phyloP scores from a whole-genome alignment of 176 grass and related monocot genomes.

The Sorghum bicolor region DNA sequence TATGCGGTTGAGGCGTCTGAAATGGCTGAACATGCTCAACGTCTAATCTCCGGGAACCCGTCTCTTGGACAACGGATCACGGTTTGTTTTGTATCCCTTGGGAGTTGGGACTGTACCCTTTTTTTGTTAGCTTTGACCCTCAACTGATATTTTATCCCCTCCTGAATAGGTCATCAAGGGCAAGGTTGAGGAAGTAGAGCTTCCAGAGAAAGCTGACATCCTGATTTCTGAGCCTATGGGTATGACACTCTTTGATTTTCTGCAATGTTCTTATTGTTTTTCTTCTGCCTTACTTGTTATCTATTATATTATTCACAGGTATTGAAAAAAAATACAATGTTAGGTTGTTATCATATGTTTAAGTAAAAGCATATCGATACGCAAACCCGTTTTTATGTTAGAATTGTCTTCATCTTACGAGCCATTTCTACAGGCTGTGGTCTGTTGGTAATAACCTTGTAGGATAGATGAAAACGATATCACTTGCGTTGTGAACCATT shows the following conservation, averaged over 20 bases:
- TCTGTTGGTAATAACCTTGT: not conserved
- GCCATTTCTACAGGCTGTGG: not conserved
- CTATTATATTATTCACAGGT: not conserved
- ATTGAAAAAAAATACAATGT: not conserved
- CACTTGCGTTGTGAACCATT: not conserved
- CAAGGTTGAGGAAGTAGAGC: conserved; percentile 96
- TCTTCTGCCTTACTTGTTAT: not conserved
- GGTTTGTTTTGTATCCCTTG: conserved; percentile 59
- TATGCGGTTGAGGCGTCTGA: conserved; percentile 98
- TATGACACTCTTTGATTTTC: conserved; percentile 32
- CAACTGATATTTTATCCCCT: not conserved
- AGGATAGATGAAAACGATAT: not conserved
- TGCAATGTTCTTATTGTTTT: not conserved
- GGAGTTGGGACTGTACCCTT: conserved; percentile 30
- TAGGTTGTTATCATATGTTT: conserved; percentile 1
- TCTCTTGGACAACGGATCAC: conserved; percentile 89
- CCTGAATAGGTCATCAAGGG: conserved; percentile 78
- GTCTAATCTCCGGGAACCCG: conserved; percentile 82
- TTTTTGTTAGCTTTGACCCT: conserved; percentile 3
- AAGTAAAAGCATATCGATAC: not conserved
- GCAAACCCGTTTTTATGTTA: not conserved
- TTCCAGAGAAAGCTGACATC: conserved; percentile 99
- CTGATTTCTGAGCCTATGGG: conserved; percentile 99
- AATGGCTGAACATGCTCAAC: conserved; percentile 93
- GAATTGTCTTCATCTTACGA: not conserved